Conservation (phyloP, 208 protist genomes). For the Sergeia podlipaevii region DNA sequence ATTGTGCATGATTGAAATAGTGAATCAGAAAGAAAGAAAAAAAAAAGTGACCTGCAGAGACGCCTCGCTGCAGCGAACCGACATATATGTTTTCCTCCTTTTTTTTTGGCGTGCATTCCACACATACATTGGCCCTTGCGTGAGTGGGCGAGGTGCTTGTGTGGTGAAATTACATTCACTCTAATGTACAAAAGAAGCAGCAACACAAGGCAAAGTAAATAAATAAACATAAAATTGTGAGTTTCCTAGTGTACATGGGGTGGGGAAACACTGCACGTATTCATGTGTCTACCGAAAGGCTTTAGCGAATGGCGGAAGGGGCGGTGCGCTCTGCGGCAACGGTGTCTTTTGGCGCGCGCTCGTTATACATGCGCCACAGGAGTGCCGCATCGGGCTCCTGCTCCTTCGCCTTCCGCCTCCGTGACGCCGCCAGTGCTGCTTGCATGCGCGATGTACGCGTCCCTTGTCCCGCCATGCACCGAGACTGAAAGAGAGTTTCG, state of each 20-base stretch:
- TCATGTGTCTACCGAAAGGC: too few relatives aligned
- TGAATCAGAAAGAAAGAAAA: constrained; percentile 8
- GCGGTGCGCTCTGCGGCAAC: neutral
- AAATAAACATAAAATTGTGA: constrained; percentile 1
- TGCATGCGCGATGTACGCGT: neutral
- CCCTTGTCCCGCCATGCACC: neutral
- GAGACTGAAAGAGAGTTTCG: neutral
- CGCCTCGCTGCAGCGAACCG: neutral
- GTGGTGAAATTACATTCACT: too few relatives aligned
- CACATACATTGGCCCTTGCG: too few relatives aligned
- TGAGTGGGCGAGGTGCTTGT: too few relatives aligned
- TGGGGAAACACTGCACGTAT: neutral
- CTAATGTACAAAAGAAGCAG: neutral
- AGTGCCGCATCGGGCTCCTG: constrained; percentile 1
- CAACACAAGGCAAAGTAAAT: neutral
- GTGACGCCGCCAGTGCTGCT: neutral
- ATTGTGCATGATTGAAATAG: too few relatives aligned
- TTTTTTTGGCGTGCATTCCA: too few relatives aligned
- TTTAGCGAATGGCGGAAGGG: neutral
- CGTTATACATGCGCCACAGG: constrained; percentile 53
- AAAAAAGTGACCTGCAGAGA: constrained; percentile 3
- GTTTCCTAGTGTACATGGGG: neutral
- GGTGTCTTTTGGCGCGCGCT: constrained; percentile 18
- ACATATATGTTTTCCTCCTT: constrained; percentile 10
- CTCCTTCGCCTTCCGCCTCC: neutral